Conservation (phyloP, 495 filamentous ascomycete species). For the Hypoxylon fuscum region DNA sequence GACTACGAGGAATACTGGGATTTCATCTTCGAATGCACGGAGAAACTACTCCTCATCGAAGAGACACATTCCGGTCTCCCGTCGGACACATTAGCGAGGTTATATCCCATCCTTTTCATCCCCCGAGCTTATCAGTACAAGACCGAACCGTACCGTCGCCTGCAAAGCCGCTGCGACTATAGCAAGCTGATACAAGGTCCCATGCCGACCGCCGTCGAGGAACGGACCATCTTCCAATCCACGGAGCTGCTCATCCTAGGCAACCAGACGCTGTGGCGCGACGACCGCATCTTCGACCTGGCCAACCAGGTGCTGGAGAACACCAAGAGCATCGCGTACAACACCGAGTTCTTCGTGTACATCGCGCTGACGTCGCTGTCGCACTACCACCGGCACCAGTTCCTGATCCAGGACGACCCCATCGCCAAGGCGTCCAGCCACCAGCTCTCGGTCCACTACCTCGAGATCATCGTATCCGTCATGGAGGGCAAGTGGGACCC, state of each 20-base stretch:
- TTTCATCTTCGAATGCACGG: conserved; percentile 44
- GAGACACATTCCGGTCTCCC: conserved; percentile 43
- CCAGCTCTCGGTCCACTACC: conserved; percentile 37
- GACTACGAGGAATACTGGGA: conserved; percentile 46
- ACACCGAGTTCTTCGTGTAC: conserved; percentile 42
- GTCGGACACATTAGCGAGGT: conserved; percentile 36
- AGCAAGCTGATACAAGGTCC: conserved; percentile 31
- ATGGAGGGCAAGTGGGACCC: conserved; percentile 44
- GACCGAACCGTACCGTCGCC: conserved; percentile 36
- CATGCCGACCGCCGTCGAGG: conserved; percentile 41
- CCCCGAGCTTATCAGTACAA: conserved; percentile 44
- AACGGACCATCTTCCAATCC: conserved; percentile 40
- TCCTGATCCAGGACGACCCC: conserved; percentile 15
- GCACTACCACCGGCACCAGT: conserved; percentile 40
- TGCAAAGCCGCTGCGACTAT: conserved; percentile 43
- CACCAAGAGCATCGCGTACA: conserved; percentile 41
- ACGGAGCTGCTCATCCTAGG: conserved; percentile 42
- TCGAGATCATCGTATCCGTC: conserved; percentile 36
- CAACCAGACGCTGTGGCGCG: conserved; percentile 38
- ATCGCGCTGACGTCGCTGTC: conserved; percentile 42
- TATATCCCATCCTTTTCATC: conserved; percentile 44
- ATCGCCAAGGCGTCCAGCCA: conserved; percentile 27
- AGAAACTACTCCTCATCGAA: conserved; percentile 40
- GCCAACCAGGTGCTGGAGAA: conserved; percentile 42
- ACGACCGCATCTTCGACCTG: conserved; percentile 39